phyloP scores from a whole-genome alignment of 1,284 basidiomycete species.

The Stygiomarasmius scandens region DNA sequence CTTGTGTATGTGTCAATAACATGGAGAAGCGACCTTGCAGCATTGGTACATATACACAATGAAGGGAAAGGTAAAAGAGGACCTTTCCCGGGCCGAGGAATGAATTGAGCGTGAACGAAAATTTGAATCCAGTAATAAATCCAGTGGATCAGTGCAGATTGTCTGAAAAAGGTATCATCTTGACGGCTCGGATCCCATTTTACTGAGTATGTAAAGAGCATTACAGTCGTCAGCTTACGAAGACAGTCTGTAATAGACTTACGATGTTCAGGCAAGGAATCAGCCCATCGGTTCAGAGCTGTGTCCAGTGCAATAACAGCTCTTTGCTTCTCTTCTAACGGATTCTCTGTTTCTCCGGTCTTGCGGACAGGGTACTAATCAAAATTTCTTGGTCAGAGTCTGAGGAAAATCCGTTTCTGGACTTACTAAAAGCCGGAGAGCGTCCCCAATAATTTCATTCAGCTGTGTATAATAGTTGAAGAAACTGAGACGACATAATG shows the following conservation, averaged over 20 bases:
- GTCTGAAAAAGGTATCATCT: slow-evolving; percentile 53
- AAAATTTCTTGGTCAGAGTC: neutral
- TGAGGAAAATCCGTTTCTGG: slow-evolving; percentile 37
- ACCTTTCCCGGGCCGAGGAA: slow-evolving; percentile 22
- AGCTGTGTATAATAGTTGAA: slow-evolving; percentile 5
- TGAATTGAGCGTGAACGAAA: neutral
- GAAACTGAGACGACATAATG: neutral
- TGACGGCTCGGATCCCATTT: slow-evolving; percentile 60
- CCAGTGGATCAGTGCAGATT: slow-evolving; percentile 59
- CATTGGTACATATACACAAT: neutral
- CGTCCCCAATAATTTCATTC: slow-evolving; percentile 9
- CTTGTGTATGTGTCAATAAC: slow-evolving; percentile 8
- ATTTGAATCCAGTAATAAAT: slow-evolving; percentile 67
- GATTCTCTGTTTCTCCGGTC: slow-evolving; percentile 45
- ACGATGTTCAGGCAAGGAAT: slow-evolving; percentile 13
- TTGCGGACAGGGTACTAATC: slow-evolving; percentile 59
- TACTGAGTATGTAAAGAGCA: no score
- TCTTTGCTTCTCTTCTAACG: slow-evolving; percentile 50
- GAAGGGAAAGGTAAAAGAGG: slow-evolving; percentile 35
- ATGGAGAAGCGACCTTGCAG: slow-evolving; percentile 25
- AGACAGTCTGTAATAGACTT: neutral
- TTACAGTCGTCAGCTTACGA: neutral
- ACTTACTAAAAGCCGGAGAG: slow-evolving; percentile 11
- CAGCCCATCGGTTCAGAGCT: slow-evolving; percentile 10
- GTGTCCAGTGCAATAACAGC: slow-evolving; percentile 13